Base-by-base conservation (phyloP, 2,329 filamentous ascomycete genomes). In the Penicillium paneum region DNA sequence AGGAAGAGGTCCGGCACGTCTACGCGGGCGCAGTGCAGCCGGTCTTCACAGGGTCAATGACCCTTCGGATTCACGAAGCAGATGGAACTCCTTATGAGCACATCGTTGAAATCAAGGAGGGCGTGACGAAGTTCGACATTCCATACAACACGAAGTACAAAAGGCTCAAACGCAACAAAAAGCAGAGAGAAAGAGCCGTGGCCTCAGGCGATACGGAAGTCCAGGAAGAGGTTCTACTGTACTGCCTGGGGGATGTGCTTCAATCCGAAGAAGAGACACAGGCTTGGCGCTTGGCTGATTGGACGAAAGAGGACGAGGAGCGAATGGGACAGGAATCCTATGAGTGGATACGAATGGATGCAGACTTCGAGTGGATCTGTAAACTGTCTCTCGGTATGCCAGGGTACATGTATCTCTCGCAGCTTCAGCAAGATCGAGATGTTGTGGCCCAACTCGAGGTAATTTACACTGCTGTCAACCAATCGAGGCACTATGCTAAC, bases 61-160 rank as follows among this genome's bases (percentile, higher is more conserved):
- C 94, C 0, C 93, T 99, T 59, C 83, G 94, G 31, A 97, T 99
- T 59, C 94, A 99, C 74, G 94, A 99, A 76, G 94, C 94, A 24
- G 95, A 99, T 67, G 94, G 94, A 10, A 97, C 94, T 0, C 94
- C 94, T 2, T 99, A 99, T 68, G 94, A 99, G 70, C 94, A 99
- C 69, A 97, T 97, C 59, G 87, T 97, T 31, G 91, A 97, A 66
- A 96, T 99, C 69, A 91, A 91, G 56, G 91, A 97, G 63, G 87
- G 88, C 28, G 83, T 85, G 13, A 90, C 89, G 2, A 90, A 88
- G 69, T 89, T 97, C 56, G 92, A 97, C 58, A 97, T 99, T 57
- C 92, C 93, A 0, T 99, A 99, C 75, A 97, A 97, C 66, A 99
- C 94, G 0, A 99, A 99, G 71, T 99, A 99, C 77, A 99, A 97